Conservation (phyloP, 768 basidiomycete species). For the Cystofilobasidium ferigula region DNA sequence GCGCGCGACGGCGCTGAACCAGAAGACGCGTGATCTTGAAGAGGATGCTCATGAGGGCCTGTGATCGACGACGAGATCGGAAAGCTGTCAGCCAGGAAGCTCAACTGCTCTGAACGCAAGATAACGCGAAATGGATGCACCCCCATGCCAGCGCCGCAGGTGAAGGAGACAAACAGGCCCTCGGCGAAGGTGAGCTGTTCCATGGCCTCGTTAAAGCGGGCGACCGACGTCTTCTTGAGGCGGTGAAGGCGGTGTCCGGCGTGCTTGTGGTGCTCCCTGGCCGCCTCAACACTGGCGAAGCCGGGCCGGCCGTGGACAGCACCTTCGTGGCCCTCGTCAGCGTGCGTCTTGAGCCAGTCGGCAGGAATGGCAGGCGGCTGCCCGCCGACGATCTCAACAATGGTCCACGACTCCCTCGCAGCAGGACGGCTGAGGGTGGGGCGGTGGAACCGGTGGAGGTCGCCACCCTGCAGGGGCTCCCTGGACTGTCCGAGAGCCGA, state of each 20-base stretch:
- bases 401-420: neutral
- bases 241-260: neutral
- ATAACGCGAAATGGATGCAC: neutral
- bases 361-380: neutral
- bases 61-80: neutral
- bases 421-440: neutral
- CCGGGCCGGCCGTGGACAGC: neutral
- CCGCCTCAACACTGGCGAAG: neutral
- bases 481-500: neutral
- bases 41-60: neutral
- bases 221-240: neutral
- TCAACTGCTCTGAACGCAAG: neutral
- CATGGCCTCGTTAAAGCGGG: neutral
- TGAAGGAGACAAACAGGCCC: slow-evolving; percentile 1
- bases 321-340: neutral
- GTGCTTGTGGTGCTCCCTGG: neutral
- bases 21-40: neutral
- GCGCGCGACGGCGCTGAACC: neutral
- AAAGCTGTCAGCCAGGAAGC: neutral
- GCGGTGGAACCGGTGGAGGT: neutral
- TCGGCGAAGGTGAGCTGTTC: neutral
- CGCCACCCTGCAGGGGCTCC: neutral
- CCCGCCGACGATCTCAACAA: neutral
- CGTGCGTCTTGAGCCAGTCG: neutral
- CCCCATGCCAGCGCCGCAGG: neutral